Evolutionary conservation across 1,284 basidiomycete genomes (phyloP).

Genomic region (Athelia sp.): DNA sequence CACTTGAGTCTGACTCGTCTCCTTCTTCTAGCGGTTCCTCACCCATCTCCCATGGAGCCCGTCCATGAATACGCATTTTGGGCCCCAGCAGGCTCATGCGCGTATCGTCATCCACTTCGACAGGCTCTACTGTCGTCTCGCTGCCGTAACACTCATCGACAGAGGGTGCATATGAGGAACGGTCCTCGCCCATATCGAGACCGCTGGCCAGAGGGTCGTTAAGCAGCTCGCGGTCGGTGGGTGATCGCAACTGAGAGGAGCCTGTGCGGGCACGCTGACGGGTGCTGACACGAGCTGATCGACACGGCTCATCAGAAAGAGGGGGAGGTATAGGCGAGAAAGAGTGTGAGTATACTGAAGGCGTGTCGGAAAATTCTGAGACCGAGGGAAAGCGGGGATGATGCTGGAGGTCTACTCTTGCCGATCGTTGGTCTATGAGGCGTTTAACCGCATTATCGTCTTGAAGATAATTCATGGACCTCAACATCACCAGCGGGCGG

Average conservation of each 20-base stretch:
- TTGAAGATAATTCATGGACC: constrained; percentile 28
- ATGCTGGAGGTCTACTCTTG: constrained; percentile 33
- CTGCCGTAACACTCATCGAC: constrained; percentile 18
- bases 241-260: constrained; percentile 20
- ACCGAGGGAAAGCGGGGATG: constrained; percentile 47
- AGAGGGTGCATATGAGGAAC: constrained; percentile 35
- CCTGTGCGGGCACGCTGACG: background rate
- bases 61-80: constrained; percentile 74
- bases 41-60: constrained; percentile 74
- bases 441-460: constrained; percentile 40
- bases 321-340: constrained; percentile 41
- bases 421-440: constrained; percentile 51
- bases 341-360: constrained; percentile 60
- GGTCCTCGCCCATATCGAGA: constrained; percentile 58
- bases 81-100: constrained; percentile 71
- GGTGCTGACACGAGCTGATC: constrained; percentile 14
- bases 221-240: constrained; percentile 34
- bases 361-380: constrained; percentile 58
- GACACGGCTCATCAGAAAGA: constrained; percentile 13
- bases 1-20: constrained; percentile 35
- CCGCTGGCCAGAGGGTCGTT: constrained; percentile 47
- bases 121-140: constrained; percentile 21
- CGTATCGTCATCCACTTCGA: constrained; percentile 33
- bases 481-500: constrained; percentile 20
- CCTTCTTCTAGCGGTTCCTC: constrained; percentile 40